Evolutionary conservation across 306 rosid genomes (phyloP).

Genomic region (Trifolium subterraneum): DNA sequence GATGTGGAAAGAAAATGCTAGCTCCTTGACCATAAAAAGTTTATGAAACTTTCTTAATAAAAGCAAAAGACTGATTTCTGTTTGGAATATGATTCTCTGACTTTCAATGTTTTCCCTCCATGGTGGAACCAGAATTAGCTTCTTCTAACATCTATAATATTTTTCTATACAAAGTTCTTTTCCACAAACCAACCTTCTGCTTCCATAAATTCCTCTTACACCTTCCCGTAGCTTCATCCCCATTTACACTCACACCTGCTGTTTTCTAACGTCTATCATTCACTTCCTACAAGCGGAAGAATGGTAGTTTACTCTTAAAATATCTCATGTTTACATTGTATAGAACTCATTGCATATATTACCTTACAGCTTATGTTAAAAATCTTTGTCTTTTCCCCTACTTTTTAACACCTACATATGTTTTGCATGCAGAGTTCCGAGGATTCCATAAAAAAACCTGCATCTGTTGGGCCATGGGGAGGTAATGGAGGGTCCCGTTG

Average conservation of each 20-base stretch:
- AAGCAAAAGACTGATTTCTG: constrained; percentile 26
- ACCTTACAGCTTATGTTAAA: constrained; percentile 35
- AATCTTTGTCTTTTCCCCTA: background rate
- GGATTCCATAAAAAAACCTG: constrained; percentile 48
- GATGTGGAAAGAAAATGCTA: constrained; percentile 30
- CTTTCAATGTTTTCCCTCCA: constrained; percentile 50
- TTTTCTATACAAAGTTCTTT: constrained; percentile 32
- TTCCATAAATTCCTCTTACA: constrained; percentile 39
- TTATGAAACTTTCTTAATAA: constrained; percentile 13
- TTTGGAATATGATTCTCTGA: constrained; percentile 46
- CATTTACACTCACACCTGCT: constrained; percentile 11
- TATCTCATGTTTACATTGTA: background rate
- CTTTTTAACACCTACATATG: constrained; percentile 33
- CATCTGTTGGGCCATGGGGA: constrained; percentile 84
- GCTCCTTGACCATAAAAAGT: constrained; percentile 20
- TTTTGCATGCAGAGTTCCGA: constrained; percentile 46
- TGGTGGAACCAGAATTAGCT: constrained; percentile 55
- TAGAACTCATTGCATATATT: constrained; percentile 2
- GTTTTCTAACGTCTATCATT: constrained; percentile 21
- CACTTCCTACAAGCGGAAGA: constrained; percentile 31
- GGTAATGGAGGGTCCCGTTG: constrained; percentile 64
- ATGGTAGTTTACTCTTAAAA: constrained; percentile 40
- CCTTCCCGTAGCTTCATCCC: constrained; percentile 29
- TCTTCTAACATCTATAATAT: constrained; percentile 37
- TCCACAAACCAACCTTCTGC: constrained; percentile 31